Base-by-base conservation (phyloP, 139 green algal genomes). In the Chlorokybus atmophyticus region DNA sequence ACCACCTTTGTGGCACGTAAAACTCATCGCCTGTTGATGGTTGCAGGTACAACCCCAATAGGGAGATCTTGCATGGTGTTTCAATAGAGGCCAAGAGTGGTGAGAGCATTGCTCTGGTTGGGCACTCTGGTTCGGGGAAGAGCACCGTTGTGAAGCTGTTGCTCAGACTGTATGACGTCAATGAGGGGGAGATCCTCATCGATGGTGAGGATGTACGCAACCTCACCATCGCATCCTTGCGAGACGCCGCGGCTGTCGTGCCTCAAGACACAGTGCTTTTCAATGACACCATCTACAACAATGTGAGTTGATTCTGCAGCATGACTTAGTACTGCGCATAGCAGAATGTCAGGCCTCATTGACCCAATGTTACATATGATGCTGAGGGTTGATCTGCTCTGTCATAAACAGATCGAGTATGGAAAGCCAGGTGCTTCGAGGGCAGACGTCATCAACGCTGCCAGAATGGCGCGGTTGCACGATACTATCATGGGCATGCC, bases 361-460 rank as follows among this genome's bases (percentile, higher is more conserved):
- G n/a, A n/a, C n/a, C n/a, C n/a, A n/a, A n/a, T n/a, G n/a, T n/a
- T n/a, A n/a, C n/a, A n/a, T n/a, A n/a, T n/a, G n/a, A n/a, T n/a
- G n/a, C n/a, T n/a, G n/a, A n/a, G n/a, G n/a, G n/a, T n/a, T n/a
- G n/a, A n/a, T n/a, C n/a, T n/a, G n/a, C n/a, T n/a, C n/a, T n/a
- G n/a, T n/a, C n/a, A n/a, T n/a, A n/a, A n/a, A n/a, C n/a, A 94
- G 66, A 90, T 94, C 27, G 60, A 59, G 32, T 94, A 92, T 60
- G 85, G 85, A 29, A 86, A 77, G 10, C 65, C 84, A 47, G 42
- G 50, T 0, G 87, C 87, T 2, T 73, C 50, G 0, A 30, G 60
- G n/a, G 77, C 76, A 48, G 75, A 88, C 40, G 58, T 79, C 29
- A 29, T 52, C 17, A 24, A 39, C n/a, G 63, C 64, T 2, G 64